Evolutionary conservation across 1,139 yeast genomes (phyloP).

Genomic region (Taphrina confusa): DNA sequence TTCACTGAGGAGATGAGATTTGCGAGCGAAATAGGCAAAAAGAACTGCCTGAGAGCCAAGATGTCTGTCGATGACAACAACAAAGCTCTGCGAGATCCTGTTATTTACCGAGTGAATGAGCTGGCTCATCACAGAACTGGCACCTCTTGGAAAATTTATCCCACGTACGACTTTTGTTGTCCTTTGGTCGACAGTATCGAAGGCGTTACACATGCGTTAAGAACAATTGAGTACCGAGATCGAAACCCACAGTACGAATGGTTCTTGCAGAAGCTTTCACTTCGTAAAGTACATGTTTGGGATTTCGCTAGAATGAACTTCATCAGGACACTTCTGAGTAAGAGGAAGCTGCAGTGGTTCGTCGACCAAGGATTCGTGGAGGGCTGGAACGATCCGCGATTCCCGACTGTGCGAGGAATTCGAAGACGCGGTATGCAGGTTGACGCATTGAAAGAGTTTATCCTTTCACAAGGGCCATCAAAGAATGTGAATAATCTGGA

Average conservation of each 20-base stretch:
- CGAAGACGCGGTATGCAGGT: constrained; percentile 99
- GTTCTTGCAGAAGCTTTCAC: constrained; percentile 76
- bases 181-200: constrained; percentile 92
- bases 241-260: constrained; percentile 97
- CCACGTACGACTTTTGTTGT: constrained; percentile 97
- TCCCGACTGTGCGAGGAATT: constrained; percentile 91
- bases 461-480: constrained; percentile 94
- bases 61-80: constrained; percentile 84
- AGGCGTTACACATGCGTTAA: constrained; percentile 94
- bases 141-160: constrained; percentile 85
- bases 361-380: constrained; percentile 82
- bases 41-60: constrained; percentile 92
- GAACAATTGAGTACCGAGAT: constrained; percentile 97
- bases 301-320: constrained; percentile 96
- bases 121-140: constrained; percentile 98
- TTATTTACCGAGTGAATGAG: constrained; percentile 90
- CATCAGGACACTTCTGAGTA: constrained; percentile 87
- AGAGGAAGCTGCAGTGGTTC: constrained; percentile 98
- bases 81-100: constrained; percentile 96
- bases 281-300: constrained; percentile 94
- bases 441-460: constrained; percentile 90
- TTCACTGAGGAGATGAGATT: constrained; percentile 83
- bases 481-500: constrained; percentile 93
- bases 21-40: constrained; percentile 84
- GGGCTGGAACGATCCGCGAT: constrained; percentile 98